Percentiles rank a stretch among this genome's conserved stretches.
Conservation (phyloP, 768 basidiomycete species). For the Pleurotus tuoliensis region DNA sequence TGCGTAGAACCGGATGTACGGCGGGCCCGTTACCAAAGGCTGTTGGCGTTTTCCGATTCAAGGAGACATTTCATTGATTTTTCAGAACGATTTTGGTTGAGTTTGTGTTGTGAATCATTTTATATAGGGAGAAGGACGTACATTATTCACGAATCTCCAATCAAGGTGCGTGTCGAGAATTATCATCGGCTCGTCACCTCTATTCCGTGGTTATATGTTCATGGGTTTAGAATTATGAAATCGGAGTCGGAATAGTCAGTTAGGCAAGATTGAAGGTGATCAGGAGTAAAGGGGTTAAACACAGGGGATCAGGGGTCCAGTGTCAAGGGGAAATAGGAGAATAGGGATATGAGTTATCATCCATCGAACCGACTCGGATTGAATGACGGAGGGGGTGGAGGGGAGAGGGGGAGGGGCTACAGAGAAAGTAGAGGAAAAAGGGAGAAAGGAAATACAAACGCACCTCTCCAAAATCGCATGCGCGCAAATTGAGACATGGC, state of each 20-base stretch:
- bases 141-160: constrained; percentile 88
- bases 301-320: neutral
- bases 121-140: constrained; percentile 28
- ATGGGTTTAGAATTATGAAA: no score
- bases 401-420: no score
- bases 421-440: no score
- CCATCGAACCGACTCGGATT: no score
- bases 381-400: no score
- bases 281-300: no score
- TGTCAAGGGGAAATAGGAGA: neutral
- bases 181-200: constrained; percentile 85
- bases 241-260: no score
- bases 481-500: constrained; percentile 73
- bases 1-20: constrained; percentile 83
- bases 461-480: constrained; percentile 82
- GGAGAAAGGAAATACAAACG: no score
- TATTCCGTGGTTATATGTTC: constrained; percentile 18
- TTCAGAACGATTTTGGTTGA: neutral
- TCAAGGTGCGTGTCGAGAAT: constrained; percentile 74
- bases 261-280: no score
- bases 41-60: constrained; percentile 22
- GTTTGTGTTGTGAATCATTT: neutral
- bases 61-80: no score
- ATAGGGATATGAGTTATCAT: no score
- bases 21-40: constrained; percentile 67